Evolutionary conservation across 1,139 yeast genomes (phyloP), one percentile per base, ranked within the genome.

Genomic region (Magnusiomyces magnusii): DNA sequence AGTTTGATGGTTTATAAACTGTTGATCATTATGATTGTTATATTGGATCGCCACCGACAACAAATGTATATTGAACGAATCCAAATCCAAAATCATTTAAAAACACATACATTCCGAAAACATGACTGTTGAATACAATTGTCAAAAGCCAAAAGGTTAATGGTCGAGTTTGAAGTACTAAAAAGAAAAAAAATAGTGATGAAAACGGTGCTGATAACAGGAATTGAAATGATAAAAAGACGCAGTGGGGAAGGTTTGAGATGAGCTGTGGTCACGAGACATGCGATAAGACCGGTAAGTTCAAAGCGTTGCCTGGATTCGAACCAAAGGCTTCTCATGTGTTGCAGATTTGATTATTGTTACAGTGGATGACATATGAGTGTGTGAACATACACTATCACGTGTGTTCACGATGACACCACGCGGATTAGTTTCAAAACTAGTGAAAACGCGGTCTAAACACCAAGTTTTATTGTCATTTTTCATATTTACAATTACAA

Each of bases 21-120:
- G 19, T 41, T 41, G 17, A 10, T 7, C 10, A 5, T 5, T 10
- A 19, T 19, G 9, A 5, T 41, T 9, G 47, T 19, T 13, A 41
- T 5, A 41, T n/a, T 41, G 47, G n/a, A n/a, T n/a, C n/a, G n/a
- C 21, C 17, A 15, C 19, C 21, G 19, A 7, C 5, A 5, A n/a
- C 17, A 41, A 15, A n/a, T 41, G 5, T 10, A 10, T 5, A 41
- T 41, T 10, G 5, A 41, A n/a, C 19, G 19, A 10, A 13, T 10
- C 19, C 47, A 13, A n/a, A 41, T 41, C 47, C 34, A 25, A 17
- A 47, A 25, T 24, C 5, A 47, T 3, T 3, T 2, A 47, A 27
- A 42, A 7, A n/a, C 19, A n/a, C 39, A 42, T 60, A 68, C 71
- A 68, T 58, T 68, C 71, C 39, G 71, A 68, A 60, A 68, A 68